Evolutionary conservation across 306 rosid genomes (phyloP), one percentile per base, ranked within the genome.

Genomic region (Lupinus albus): DNA sequence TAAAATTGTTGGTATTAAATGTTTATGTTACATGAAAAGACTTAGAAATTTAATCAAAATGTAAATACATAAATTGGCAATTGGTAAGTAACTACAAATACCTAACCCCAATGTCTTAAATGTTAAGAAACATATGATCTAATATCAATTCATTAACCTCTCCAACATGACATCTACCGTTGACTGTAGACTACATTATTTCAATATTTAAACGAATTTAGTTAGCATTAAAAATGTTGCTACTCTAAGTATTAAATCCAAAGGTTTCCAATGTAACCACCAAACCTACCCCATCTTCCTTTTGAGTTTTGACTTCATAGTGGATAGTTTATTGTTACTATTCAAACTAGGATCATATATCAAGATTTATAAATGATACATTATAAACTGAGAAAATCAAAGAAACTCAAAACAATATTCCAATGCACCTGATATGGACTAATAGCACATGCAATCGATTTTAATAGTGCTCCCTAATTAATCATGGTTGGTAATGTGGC

Each of bases 341-440:
- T 49, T 61, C 46, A 52, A 57, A 30, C 44, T 52, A 33, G 64
- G 58, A 76, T 63, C 78, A 72, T 28, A 2, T 18, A 58, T 42
- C 44, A 2, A 36, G 15, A 42, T 65, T 49, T 42, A 71, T 16
- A 3, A 17, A 67, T 35, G 39, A 33, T 16, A 64, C 12, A 10
- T 7, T 3, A 14, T 4, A 16, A 58, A 38, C 16, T 5, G 5
- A 32, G 11, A 48, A 21, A 33, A 62, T 14, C 4, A 61, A 61
- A 61, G 4, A 62, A 35, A 75, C 17, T 20, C 4, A 33, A 20
- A 63, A 33, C 70, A 21, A 70, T 49, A 61, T 71, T 59, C 44
- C 65, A 48, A 64, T 63, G 48, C 70, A 68, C 47, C 62, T 66
- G 71, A 81, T 63, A 33, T 75, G 71, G 64, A 64, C 60, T 17